phyloP scores from a whole-genome alignment of 192 early-diverging fungal genomes.

The Linnemannia zychae region DNA sequence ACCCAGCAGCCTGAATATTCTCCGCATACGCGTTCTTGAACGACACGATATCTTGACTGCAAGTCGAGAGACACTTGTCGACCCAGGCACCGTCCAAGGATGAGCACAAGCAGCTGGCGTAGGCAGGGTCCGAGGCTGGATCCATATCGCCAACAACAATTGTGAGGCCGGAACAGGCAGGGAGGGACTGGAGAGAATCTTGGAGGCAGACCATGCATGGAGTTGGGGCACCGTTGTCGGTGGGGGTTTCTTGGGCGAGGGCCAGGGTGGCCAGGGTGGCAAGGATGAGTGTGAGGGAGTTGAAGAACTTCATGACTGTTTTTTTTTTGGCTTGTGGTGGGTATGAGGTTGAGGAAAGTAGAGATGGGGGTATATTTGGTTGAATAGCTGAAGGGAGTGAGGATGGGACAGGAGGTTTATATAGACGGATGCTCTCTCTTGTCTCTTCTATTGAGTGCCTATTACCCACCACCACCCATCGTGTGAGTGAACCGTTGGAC shows the following conservation, averaged over 20 bases:
- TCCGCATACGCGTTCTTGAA: constrained; percentile 22
- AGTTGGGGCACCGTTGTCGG: not conserved
- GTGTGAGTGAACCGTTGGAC: not conserved
- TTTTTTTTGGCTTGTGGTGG: no score
- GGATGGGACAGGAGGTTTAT: not conserved
- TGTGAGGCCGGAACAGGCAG: not conserved
- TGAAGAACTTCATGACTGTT: constrained; percentile 12
- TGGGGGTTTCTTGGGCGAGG: constrained; percentile 1
- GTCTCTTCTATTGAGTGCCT: not conserved
- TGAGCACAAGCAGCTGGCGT: constrained; percentile 27
- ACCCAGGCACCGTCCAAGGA: constrained; percentile 35
- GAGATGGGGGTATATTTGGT: not conserved
- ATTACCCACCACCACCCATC: not conserved
- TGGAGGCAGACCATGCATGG: constrained; percentile 18
- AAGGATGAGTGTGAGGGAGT: not conserved
- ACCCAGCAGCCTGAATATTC: constrained; percentile 29
- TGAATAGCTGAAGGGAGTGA: not conserved
- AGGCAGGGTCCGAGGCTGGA: constrained; percentile 5
- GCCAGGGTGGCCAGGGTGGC: not conserved
- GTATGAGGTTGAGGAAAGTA: not conserved
- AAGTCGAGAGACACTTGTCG: not conserved
- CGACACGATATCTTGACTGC: constrained; percentile 14
- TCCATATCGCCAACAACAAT: constrained; percentile 8
- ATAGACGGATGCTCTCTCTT: not conserved
- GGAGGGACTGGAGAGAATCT: constrained; percentile 8